A percentile compares a stretch with the other conserved stretches of the same genome.
Evolutionary conservation across 345 rosid species (phyloP).

Genomic region (Stellera chamaejasme): DNA sequence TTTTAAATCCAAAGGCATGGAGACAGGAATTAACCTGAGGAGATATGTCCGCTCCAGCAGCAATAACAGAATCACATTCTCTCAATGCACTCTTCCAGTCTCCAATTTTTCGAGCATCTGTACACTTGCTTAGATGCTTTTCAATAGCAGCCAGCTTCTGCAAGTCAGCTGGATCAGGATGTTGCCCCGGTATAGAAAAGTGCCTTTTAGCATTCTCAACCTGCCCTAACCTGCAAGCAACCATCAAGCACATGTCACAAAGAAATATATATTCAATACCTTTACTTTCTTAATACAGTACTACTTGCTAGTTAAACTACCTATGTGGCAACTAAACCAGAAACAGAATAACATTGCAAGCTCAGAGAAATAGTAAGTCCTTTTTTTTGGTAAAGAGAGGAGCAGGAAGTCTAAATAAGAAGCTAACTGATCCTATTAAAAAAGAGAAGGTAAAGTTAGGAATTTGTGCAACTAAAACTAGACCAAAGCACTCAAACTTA

Average conservation of each 20-base stretch:
- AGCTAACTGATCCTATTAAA: neutral
- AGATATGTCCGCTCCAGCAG: conserved; percentile 78
- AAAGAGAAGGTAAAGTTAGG: too few relatives aligned
- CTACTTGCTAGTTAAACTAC: conserved; percentile 4
- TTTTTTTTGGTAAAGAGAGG: neutral
- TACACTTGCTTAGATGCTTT: conserved; percentile 61
- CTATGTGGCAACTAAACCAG: conserved; percentile 3
- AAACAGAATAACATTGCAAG: conserved; percentile 1
- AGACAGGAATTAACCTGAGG: conserved; percentile 49
- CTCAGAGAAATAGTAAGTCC: conserved; percentile 3
- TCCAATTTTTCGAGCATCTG: conserved; percentile 55
- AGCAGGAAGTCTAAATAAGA: neutral
- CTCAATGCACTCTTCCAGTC: conserved; percentile 68
- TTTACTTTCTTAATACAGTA: too few relatives aligned
- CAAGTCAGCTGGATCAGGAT: conserved; percentile 42
- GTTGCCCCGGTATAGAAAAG: conserved; percentile 38
- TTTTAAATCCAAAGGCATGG: too few relatives aligned
- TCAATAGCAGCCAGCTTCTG: conserved; percentile 61
- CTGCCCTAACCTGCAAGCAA: conserved; percentile 75
- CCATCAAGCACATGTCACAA: neutral
- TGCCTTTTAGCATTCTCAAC: conserved; percentile 71
- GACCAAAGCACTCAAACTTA: too few relatives aligned
- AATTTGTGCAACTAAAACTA: too few relatives aligned
- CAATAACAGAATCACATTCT: conserved; percentile 64
- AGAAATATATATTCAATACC: neutral